These are phyloP conservation scores for Calonectria multiphialidica DNA, from an alignment of 2,329 filamentous ascomycete species.

Conservation along the genomic window DNA sequence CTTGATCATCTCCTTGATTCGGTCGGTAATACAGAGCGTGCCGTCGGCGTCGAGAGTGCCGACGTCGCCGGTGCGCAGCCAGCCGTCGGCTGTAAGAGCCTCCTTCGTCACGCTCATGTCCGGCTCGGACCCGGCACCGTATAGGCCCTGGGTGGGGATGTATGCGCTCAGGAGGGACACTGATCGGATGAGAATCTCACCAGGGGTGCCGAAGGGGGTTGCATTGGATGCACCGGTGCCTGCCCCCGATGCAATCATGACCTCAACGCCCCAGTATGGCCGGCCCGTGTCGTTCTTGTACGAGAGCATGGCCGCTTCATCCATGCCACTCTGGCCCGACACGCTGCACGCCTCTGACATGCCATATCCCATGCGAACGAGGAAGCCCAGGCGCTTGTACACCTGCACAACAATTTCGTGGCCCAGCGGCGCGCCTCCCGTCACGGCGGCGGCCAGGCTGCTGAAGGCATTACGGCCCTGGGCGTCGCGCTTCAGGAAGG, in stretches of 20 bases:
- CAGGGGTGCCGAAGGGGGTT: constrained; percentile 63
- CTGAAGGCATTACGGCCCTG: constrained; percentile 65
- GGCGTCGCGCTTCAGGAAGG: constrained; percentile 61
- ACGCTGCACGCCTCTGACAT: constrained; percentile 81
- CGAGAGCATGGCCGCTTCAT: constrained; percentile 57
- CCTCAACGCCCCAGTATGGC: constrained; percentile 75
- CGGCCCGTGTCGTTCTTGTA: constrained; percentile 71
- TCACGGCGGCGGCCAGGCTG: constrained; percentile 64
- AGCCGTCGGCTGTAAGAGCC: constrained; percentile 66
- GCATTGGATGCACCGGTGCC: constrained; percentile 47
- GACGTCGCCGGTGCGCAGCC: constrained; percentile 80
- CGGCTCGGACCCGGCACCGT: constrained; percentile 25
- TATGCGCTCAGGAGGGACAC: constrained; percentile 78
- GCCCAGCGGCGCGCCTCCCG: constrained; percentile 74
- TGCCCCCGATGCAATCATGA: constrained; percentile 66
- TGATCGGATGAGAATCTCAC: constrained; percentile 75
- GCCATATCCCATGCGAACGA: constrained; percentile 74
- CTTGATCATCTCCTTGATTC: constrained; percentile 77
- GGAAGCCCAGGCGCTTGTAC: constrained; percentile 68
- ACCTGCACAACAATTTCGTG: constrained; percentile 68
- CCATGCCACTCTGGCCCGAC: constrained; percentile 68
- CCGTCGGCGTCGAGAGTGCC: constrained; percentile 68
- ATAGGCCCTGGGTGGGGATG: constrained; percentile 66
- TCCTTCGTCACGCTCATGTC: constrained; percentile 54
- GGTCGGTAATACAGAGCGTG: constrained; percentile 75